Percentiles rank a stretch among this genome's conserved stretches.
Evolutionary conservation across 2,329 filamentous ascomycete species (phyloP).

Genomic region (Xylariaceae sp.): DNA sequence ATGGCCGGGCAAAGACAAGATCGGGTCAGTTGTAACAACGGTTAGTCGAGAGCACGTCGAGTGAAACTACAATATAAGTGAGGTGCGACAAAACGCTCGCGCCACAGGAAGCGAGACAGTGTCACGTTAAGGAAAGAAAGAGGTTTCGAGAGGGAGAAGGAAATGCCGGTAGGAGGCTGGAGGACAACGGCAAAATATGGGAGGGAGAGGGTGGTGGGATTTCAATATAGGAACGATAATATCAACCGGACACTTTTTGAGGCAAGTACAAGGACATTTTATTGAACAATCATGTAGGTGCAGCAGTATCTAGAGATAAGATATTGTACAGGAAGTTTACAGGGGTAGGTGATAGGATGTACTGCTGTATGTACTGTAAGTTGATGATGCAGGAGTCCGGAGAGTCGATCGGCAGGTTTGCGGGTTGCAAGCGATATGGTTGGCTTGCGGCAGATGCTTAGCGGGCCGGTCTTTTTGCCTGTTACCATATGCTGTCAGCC

Average conservation of each 20-base stretch:
- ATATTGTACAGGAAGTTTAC: too few relatives aligned
- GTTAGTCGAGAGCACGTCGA: not conserved
- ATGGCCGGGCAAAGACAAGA: not conserved
- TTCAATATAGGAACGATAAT: too few relatives aligned
- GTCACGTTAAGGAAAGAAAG: not conserved
- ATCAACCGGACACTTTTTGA: too few relatives aligned
- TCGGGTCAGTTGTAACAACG: too few relatives aligned
- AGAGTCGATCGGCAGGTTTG: conserved; percentile 11
- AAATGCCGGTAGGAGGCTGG: not conserved
- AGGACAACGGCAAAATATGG: not conserved
- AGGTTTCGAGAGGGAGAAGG: not conserved
- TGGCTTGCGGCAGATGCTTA: conserved; percentile 3
- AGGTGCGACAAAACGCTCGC: not conserved
- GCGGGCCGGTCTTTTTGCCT: not conserved
- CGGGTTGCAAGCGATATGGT: conserved; percentile 2
- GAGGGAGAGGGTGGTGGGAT: too few relatives aligned
- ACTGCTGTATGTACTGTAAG: not conserved
- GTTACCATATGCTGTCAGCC: not conserved
- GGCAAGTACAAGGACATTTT: too few relatives aligned
- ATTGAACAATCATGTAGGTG: too few relatives aligned
- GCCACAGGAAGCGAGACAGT: not conserved
- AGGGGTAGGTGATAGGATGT: too few relatives aligned
- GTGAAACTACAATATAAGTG: not conserved
- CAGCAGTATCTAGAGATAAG: too few relatives aligned
- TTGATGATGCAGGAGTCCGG: conserved; percentile 7